Base-by-base conservation (phyloP, 768 basidiomycete genomes). In the Leccinum variicolor region DNA sequence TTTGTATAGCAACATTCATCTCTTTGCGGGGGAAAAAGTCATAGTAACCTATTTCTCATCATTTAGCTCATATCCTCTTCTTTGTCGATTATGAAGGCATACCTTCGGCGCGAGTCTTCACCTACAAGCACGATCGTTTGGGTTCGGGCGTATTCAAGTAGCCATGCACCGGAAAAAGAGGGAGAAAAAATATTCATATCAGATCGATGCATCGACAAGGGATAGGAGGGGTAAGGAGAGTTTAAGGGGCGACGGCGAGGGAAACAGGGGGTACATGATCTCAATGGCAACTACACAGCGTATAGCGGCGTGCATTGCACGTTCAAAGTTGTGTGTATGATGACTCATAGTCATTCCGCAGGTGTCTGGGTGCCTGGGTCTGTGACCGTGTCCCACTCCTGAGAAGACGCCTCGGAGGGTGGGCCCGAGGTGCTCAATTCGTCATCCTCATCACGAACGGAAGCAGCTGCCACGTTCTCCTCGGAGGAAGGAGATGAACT, bases 311-410 rank as follows among this genome's bases (percentile, higher is more conserved):
- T 69, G 68, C 54, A 59, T 60, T 62, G 66, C 62, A 68, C 64
- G 67, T 65, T 66, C 61, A 61, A 56, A 62, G 58, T 50, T 54
- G 61, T 64, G 72, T 61, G 63, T 65, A 71, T 57, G 54, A 56
- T 57, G 68, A 64, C 56, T 63, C 62, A 65, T 59, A 68, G 66
- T 78, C 70, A 74, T 61, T 72, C 67, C 57, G 76, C 77, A 62
- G 81, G 78, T 52, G 80, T 77, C 61, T 79, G 80, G 56, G 79
- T 76, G 58, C 83, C 88, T 50, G 88, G 81, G 69, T 92, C 89
- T 64, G 90, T 90, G 76, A 94, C 74, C 64, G 80, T 87, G 75
- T 94, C 92, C 92, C 91, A 94, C 71, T 92, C 92, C 75, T 91
- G 90, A 52, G 92, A 94, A 43, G 92, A 91, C 31, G 90, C 78